A percentile compares a stretch with the other conserved stretches of the same genome.
Conservation (phyloP, 495 filamentous ascomycete genomes). For the Podospora australis region DNA sequence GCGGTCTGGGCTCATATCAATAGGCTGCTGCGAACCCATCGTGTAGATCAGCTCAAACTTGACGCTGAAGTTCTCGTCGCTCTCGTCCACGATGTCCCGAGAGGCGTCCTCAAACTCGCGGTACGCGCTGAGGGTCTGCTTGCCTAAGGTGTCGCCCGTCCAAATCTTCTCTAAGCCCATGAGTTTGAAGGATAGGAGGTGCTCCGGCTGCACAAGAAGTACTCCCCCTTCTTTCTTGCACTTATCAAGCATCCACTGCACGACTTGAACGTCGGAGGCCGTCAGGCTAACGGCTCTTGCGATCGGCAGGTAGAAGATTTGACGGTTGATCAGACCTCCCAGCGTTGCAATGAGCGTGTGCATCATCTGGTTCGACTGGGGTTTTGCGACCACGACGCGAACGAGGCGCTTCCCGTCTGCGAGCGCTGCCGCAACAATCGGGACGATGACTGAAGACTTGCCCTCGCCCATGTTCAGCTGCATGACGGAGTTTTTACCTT, state of each 20-base stretch:
- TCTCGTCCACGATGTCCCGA: constrained; percentile 59
- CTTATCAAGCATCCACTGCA: constrained; percentile 36
- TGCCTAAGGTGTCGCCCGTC: constrained; percentile 12
- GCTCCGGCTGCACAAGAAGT: constrained; percentile 60
- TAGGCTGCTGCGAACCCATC: constrained; percentile 48
- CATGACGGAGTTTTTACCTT: constrained; percentile 46
- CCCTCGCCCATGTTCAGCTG: constrained; percentile 76
- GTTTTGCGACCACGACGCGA: constrained; percentile 56
- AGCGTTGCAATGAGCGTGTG: constrained; percentile 54
- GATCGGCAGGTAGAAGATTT: constrained; percentile 57
- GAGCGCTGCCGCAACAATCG: constrained; percentile 51
- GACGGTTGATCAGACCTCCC: constrained; percentile 53
- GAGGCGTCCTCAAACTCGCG: constrained; percentile 34
- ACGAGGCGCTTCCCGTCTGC: constrained; percentile 48
- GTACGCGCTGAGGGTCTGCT: constrained; percentile 35
- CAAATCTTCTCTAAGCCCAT: constrained; percentile 51
- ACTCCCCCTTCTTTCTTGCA: constrained; percentile 47
- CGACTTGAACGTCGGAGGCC: constrained; percentile 11
- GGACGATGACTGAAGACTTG: constrained; percentile 66
- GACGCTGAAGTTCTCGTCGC: constrained; percentile 57
- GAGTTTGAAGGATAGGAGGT: constrained; percentile 62
- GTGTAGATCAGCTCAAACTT: constrained; percentile 63
- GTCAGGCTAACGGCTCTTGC: constrained; percentile 44
- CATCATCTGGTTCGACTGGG: constrained; percentile 56
- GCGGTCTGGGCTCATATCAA: constrained; percentile 52